Base-by-base conservation (phyloP, 257 asterid genomes). In the Capsicum baccatum region DNA sequence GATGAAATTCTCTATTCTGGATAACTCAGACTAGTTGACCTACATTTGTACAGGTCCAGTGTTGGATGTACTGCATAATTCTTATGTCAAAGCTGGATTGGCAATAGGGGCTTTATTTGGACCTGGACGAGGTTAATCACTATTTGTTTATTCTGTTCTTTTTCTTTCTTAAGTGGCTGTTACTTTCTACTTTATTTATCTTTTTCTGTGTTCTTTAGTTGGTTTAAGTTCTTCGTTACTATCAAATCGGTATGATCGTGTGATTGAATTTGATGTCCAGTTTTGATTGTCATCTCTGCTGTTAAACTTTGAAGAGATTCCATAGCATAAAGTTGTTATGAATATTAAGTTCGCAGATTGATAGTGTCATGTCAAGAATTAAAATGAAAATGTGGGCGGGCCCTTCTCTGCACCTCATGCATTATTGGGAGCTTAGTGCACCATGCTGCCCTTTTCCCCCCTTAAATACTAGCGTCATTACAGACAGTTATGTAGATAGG, bases 51-150 rank as follows among this genome's bases (percentile, higher is more conserved):
- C 85, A 94, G 99, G 98, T 17, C 85, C 97, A 48, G 50, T 94
- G 26, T 56, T 93, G 91, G 97, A 93, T 48, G 80, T 91, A 60
- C 87, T 96, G 89, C 99, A 96, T 84, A 93, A 93, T 89, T 89
- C 97, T 21, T 94, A 92, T 85, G 94, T 96, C 91, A 96, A 94
- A 88, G 97, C 94, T 81, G 97, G 95, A 83, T 88, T 96, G 88
- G 98, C 99, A 37, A 83, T 94, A 90, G 98, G 94, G 85, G 91
- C 99, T 79, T 89, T 96, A 67, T 83, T 96, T 90, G 98, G 99
- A 79, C 99, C 99, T 74, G 99, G 98, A 87, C 91, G 98, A 93
- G 99, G 99, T 94, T 91, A 84, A 96, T 83, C 35, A 6, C 14
- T 58, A 57, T 35, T 74, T 47, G 19, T 85, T 73, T 56, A 52